phyloP scores from a whole-genome alignment of 2,329 filamentous ascomycete genomes.

The Elsinoe arachidis region DNA sequence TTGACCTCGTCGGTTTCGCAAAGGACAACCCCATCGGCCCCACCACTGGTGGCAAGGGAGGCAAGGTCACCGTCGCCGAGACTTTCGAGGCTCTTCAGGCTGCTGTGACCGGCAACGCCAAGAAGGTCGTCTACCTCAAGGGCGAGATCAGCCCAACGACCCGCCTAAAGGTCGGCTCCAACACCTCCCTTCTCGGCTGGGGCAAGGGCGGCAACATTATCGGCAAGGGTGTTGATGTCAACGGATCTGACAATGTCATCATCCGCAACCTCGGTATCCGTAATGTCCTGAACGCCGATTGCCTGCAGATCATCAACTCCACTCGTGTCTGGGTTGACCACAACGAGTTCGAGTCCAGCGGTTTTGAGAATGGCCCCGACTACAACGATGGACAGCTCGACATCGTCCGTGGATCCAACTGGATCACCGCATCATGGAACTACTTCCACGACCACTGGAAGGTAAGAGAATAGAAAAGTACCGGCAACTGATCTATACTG shows the following conservation, averaged over 20 bases:
- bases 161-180: slow-evolving; percentile 38
- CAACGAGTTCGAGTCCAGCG: slow-evolving; percentile 38
- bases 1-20: slow-evolving; percentile 18
- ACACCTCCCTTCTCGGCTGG: slow-evolving; percentile 37
- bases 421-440: slow-evolving; percentile 41
- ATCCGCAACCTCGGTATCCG: slow-evolving; percentile 32
- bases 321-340: slow-evolving; percentile 43
- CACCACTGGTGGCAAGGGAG: slow-evolving; percentile 33
- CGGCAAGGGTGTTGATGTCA: slow-evolving; percentile 31
- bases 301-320: slow-evolving; percentile 38
- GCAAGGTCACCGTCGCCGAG: slow-evolving; percentile 29
- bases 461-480: neutral
- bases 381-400: slow-evolving; percentile 38
- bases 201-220: slow-evolving; percentile 30
- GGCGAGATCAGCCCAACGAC: slow-evolving; percentile 35
- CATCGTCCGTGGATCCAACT: slow-evolving; percentile 38
- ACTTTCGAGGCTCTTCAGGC: slow-evolving; percentile 33
- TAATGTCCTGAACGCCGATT: slow-evolving; percentile 34
- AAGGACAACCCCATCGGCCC: slow-evolving; percentile 22
- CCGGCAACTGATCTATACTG: neutral
- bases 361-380: slow-evolving; percentile 26
- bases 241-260: slow-evolving; percentile 33
- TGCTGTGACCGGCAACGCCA: slow-evolving; percentile 36
- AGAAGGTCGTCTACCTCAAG: slow-evolving; percentile 37
- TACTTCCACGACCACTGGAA: slow-evolving; percentile 45